Base-by-base conservation (phyloP, 192 early-diverging fungal genomes). In the Backusella tuberculispora region DNA sequence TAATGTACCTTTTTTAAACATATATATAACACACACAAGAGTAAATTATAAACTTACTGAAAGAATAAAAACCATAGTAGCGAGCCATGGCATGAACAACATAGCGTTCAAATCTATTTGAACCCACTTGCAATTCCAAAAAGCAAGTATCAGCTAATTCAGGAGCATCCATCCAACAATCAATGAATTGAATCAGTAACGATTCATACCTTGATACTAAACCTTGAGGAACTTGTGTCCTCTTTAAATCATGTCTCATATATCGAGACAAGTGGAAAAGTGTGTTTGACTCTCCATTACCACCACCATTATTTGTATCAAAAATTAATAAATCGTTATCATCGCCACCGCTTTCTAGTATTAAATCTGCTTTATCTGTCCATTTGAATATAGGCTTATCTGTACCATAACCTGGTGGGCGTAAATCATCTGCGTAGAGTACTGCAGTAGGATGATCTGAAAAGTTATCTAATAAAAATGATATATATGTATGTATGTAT, bases 21-120 rank as follows among this genome's bases (percentile, higher is more conserved):
- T 9, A 4, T n/a, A 53, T 19, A 9, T 9, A 53, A 21, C 50
- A 19, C 29, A 34, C 29, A 34, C 29, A 34, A 34, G 29, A 0
- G 29, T 34, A 14, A 47, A 47, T 47, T 10, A 66, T 26, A 46
- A 34, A 81, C 87, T 85, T 80, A 86, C 87, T 86, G 53, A 88
- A 83, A 0, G 87, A 86, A 21, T 76, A 67, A 5, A 86, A 73
- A 7, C 76, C 74, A 47, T 86, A 85, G 70, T 85, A 86, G 9
- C 77, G 45, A 64, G 79, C 81, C 64, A 88, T 81, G 9, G 80
- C 72, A 76, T 87, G 84, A 19, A 85, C 71, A 13, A 87, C 80
- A 60, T 79, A 87, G 19, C 87, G 78, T 6, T 82, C 73, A 72
- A 89, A 87, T 75, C 80, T 77, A 73, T 87, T 83, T 67, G 83